A percentile compares a stretch with the other conserved stretches of the same genome.
Conservation (phyloP, 768 basidiomycete genomes). For the Phanerochaete sordida region DNA sequence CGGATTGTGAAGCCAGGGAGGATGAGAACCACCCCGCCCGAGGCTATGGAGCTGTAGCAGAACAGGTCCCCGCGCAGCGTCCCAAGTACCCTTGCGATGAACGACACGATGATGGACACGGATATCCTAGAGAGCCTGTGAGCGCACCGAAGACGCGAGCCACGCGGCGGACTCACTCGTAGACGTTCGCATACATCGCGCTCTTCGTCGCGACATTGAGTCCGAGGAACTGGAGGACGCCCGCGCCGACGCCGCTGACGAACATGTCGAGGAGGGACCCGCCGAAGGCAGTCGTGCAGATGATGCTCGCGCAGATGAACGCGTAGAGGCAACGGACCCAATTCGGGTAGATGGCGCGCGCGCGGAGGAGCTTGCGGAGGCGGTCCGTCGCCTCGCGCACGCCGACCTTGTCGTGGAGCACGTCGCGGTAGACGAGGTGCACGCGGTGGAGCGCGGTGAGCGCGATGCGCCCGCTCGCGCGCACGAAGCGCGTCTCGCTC, state of each 20-base stretch:
- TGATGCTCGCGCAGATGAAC: slow-evolving; percentile 74
- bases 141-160: not conserved
- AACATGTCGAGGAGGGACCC: slow-evolving; percentile 82
- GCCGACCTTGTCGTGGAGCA: slow-evolving; percentile 78
- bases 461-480: slow-evolving; percentile 75
- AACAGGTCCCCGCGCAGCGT: slow-evolving; percentile 72
- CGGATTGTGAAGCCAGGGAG: slow-evolving; percentile 84
- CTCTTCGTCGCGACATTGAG: slow-evolving; percentile 82
- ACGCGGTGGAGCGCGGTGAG: slow-evolving; percentile 80
- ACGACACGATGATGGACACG: slow-evolving; percentile 79
- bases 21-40: slow-evolving; percentile 87
- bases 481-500: slow-evolving; percentile 82
- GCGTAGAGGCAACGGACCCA: slow-evolving; percentile 68
- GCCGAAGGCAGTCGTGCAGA: slow-evolving; percentile 81
- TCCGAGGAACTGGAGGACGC: slow-evolving; percentile 73
- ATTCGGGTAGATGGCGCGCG: slow-evolving; percentile 66
- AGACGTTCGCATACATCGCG: slow-evolving; percentile 91
- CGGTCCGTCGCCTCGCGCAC: slow-evolving; percentile 68
- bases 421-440: slow-evolving; percentile 81
- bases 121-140: slow-evolving; percentile 55
- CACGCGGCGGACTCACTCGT: slow-evolving; percentile 65
- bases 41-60: slow-evolving; percentile 89
- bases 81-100: slow-evolving; percentile 74
- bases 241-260: slow-evolving; percentile 68
- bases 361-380: slow-evolving; percentile 59